A percentile compares a stretch with the other conserved stretches of the same genome.
Conservation (phyloP, 2,329 filamentous ascomycete species). For the Nannizzia gypsea region DNA sequence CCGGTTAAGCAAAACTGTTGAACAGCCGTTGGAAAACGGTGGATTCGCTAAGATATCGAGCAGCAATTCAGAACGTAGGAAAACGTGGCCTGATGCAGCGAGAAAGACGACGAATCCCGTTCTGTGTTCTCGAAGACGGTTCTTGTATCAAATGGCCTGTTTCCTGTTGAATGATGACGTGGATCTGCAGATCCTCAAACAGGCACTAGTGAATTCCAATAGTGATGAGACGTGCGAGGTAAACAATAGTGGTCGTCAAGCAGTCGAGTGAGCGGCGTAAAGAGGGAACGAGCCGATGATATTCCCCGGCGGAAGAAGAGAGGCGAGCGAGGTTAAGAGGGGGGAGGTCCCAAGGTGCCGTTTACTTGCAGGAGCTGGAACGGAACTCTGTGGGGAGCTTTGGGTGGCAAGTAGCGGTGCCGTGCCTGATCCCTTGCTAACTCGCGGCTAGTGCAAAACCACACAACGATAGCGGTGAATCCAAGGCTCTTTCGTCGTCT, state of each 20-base stretch:
- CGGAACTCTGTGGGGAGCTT: neutral
- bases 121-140: neutral
- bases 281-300: neutral
- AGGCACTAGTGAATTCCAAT: neutral
- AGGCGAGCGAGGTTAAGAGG: neutral
- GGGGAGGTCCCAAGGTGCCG: neutral
- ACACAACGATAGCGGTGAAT: neutral
- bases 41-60: neutral
- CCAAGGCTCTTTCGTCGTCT: neutral
- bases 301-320: neutral
- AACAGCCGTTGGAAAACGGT: neutral
- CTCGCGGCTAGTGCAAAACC: neutral
- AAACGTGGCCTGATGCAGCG: neutral
- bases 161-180: slow-evolving; percentile 1
- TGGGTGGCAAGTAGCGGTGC: neutral
- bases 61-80: neutral
- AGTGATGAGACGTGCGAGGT: neutral
- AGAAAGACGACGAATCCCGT: neutral
- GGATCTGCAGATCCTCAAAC: slow-evolving; percentile 3
- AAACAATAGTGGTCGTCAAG: neutral
- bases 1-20: neutral
- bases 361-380: neutral
- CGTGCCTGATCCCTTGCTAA: neutral
- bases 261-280: neutral
- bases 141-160: neutral